Conservation (phyloP, 768 basidiomycete species). For the Suillus fuscotomentosus region DNA sequence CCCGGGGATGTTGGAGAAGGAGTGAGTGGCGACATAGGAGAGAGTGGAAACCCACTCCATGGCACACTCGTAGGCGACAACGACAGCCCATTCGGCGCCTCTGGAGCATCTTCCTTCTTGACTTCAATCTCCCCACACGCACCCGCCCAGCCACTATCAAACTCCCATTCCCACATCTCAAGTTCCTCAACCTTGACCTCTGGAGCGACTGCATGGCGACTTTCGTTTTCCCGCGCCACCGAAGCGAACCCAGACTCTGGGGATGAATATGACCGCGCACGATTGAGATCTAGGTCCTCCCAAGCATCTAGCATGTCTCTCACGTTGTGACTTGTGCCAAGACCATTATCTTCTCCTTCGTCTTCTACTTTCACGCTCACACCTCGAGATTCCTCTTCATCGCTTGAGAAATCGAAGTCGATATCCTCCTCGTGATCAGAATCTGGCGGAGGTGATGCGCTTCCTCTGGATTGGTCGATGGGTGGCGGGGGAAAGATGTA, state of each 20-base stretch:
- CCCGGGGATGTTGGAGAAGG: constrained; percentile 14
- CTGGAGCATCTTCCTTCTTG: constrained; percentile 36
- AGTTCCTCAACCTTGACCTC: constrained; percentile 46
- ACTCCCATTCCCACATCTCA: constrained; percentile 35
- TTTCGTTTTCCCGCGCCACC: constrained; percentile 20
- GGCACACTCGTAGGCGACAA: constrained; percentile 3
- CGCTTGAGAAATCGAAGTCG: constrained; percentile 35
- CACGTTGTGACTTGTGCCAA: constrained; percentile 58
- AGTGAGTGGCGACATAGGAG: constrained; percentile 20
- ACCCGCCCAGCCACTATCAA: constrained; percentile 27
- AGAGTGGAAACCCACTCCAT: constrained; percentile 10
- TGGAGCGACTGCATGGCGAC: constrained; percentile 26
- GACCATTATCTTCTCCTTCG: constrained; percentile 22
- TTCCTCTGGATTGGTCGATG: constrained; percentile 33
- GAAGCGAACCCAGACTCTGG: background rate
- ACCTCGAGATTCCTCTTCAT: constrained; percentile 2
- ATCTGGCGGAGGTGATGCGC: constrained; percentile 71
- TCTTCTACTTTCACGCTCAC: constrained; percentile 18
- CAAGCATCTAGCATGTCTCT: constrained; percentile 67
- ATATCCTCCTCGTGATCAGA: constrained; percentile 41
- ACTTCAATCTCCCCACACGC: constrained; percentile 38
- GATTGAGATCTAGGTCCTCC: constrained; percentile 54
- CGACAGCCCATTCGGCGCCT: constrained; percentile 1
- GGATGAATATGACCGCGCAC: background rate
- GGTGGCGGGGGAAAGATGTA: constrained; percentile 20